Evolutionary conservation across 2,329 filamentous ascomycete species (phyloP), one percentile per base, ranked within the genome.

Genomic region (Ceratocystis smalleyi): DNA sequence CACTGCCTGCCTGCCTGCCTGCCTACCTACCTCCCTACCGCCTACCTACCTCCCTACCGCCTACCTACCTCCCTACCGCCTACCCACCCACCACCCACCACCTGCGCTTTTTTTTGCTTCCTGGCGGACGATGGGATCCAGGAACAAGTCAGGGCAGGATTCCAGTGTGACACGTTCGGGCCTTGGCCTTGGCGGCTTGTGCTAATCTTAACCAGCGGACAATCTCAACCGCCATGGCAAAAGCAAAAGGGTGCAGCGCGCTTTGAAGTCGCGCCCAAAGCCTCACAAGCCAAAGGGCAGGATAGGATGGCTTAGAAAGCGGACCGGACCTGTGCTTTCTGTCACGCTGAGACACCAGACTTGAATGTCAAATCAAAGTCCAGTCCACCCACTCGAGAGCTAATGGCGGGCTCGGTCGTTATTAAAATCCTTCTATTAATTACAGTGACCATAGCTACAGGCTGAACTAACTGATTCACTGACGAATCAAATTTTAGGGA

Each of bases 311-410:
- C 17, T 1, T n/a, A 3, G 45, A 19, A 54, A 54, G 12, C 54
- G 54, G 54, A 32, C 54, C 54, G 12, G 54, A 27, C 54, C 54
- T 57, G 54, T 57, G 54, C 54, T 57, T 35, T 57, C 54, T 57
- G 27, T 35, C 54, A 57, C 3, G 24, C 54, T 32, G 54, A 57
- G 54, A 35, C 47, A n/a, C 54, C 19, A 5, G n/a, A 12, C 22
- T 8, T 35, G 35, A 17, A 17, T 57, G 30, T 57, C 17, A 32
- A 30, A 40, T 40, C 35, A 40, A 4, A 15, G 35, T 12, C 19
- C 54, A 32, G 27, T 35, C 35, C 54, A 57, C 3, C 19, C 45
- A 19, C 45, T 47, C n/a, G 0, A 8, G 5, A 24, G 22, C 8
- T 17, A 40, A 40, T 40, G 15, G 47, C 17, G 5, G 27, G 12